Conservation (phyloP, 192 early-diverging fungal genomes). For the Rhizophagus sp. region DNA sequence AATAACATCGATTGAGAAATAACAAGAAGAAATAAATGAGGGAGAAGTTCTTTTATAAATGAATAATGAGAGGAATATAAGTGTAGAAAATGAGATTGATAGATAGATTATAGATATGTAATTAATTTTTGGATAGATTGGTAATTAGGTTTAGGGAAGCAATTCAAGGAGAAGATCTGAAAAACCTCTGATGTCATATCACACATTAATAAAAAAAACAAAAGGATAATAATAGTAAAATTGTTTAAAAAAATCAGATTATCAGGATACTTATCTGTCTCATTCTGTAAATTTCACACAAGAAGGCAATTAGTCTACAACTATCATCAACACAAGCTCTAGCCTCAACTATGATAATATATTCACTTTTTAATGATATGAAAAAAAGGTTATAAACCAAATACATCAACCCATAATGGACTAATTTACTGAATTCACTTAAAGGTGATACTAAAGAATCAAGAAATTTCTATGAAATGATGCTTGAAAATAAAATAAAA, state of each 20-base stretch:
- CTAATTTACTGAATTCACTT: background rate
- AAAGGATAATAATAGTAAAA: background rate
- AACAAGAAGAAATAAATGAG: background rate
- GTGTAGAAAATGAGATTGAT: too few relatives aligned
- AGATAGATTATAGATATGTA: too few relatives aligned
- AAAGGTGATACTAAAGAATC: background rate
- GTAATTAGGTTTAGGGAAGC: background rate
- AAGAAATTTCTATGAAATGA: background rate
- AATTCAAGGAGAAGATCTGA: background rate
- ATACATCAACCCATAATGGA: background rate
- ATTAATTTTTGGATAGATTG: background rate
- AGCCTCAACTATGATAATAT: background rate
- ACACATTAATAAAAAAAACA: background rate
- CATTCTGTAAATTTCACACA: background rate
- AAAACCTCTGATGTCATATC: background rate
- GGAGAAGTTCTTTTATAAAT: background rate
- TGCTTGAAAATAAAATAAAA: background rate
- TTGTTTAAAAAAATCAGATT: background rate
- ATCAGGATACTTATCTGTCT: background rate
- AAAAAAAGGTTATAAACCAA: background rate
- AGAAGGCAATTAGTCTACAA: background rate
- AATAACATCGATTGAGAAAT: background rate
- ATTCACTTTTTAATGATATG: background rate
- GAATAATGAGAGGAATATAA: background rate
- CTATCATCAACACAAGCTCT: background rate